Base-by-base conservation (phyloP, 495 filamentous ascomycete genomes). In the Talaromyces ruber region DNA sequence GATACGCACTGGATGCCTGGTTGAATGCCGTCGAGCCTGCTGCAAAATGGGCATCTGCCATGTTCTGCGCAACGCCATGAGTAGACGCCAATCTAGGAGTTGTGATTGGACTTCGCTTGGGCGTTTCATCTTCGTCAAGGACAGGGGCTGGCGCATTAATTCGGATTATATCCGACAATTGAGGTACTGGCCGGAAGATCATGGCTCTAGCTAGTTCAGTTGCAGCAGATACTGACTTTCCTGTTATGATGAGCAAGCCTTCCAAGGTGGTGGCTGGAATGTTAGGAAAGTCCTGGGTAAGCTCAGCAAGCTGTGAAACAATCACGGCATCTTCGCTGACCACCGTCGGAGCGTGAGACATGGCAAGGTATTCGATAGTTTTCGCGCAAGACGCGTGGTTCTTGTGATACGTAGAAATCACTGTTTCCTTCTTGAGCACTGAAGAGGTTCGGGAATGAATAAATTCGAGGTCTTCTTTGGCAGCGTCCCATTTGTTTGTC, bases 371-470 rank as follows among this genome's bases (percentile, higher is more conserved):
- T 25, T 66, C 66, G 43, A 91, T 83, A 1, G 88, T 86, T 3
- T 71, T 68, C 18, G 78, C 63, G 4, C 86, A 56, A 14, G 85
- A 86, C n/a, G 81, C 82, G 9, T 81, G 79, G 62, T 84, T 82
- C 11, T 76, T 70, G 69, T 90, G 83, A 64, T 91, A 91, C 4
- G 79, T 67, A 2, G 86, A 90, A 0, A 75, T 66, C 5, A 90
- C 79, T 12, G 72, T 70, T 55, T 80, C 73, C n/a, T 68, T 72
- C 6, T 78, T 68, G 7, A 86, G 67, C 18, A 81, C 67, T 51
- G 70, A 65, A 9, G 67, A 65, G 1, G 79, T 82, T 22, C 80
- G 70, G 6, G 76, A 71, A 26, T 73, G 67, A 34, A 90, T 82
- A 58, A 86, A 88, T 0, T 88, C 83, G 6, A 89, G 73, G 64